Percentiles rank a stretch among this genome's conserved stretches.
These are phyloP conservation scores for Escovopsis sp. DNA, from an alignment of 2,329 filamentous ascomycete genomes.

Conservation along the genomic window DNA sequence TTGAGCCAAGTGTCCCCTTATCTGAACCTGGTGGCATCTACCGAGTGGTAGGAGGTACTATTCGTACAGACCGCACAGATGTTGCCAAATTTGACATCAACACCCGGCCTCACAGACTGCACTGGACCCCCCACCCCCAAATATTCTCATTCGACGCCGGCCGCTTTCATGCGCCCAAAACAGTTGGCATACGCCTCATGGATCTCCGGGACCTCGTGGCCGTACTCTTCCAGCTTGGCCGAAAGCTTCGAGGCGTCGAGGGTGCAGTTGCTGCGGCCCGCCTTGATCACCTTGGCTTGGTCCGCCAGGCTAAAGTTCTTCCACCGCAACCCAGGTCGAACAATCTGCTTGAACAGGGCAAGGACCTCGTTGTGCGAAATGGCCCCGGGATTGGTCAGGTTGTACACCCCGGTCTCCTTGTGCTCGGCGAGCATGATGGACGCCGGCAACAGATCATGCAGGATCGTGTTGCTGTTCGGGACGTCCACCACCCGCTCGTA, in stretches of 20 bases:
- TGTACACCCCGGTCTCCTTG: slow-evolving; percentile 48
- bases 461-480: slow-evolving; percentile 53
- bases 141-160: slow-evolving; percentile 1
- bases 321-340: slow-evolving; percentile 46
- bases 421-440: slow-evolving; percentile 46
- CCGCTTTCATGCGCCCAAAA: slow-evolving; percentile 48
- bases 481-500: slow-evolving; percentile 53
- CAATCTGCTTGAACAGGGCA: slow-evolving; percentile 45
- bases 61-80: neutral
- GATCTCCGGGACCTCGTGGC: slow-evolving; percentile 43
- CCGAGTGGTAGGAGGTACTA: too few species aligned
- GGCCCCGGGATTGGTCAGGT: slow-evolving; percentile 56
- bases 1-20: too few species aligned
- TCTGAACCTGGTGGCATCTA: too few species aligned
- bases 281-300: slow-evolving; percentile 53
- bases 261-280: slow-evolving; percentile 50
- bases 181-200: slow-evolving; percentile 46
- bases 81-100: neutral
- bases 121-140: neutral
- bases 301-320: slow-evolving; percentile 53
- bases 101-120: too few species aligned
- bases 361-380: slow-evolving; percentile 60
- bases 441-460: slow-evolving; percentile 48
- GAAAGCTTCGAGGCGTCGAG: slow-evolving; percentile 48
- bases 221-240: slow-evolving; percentile 44